A percentile compares a stretch with the other conserved stretches of the same genome.
Conservation (phyloP, 1,284 basidiomycete genomes). For the Vanrija humicola region DNA sequence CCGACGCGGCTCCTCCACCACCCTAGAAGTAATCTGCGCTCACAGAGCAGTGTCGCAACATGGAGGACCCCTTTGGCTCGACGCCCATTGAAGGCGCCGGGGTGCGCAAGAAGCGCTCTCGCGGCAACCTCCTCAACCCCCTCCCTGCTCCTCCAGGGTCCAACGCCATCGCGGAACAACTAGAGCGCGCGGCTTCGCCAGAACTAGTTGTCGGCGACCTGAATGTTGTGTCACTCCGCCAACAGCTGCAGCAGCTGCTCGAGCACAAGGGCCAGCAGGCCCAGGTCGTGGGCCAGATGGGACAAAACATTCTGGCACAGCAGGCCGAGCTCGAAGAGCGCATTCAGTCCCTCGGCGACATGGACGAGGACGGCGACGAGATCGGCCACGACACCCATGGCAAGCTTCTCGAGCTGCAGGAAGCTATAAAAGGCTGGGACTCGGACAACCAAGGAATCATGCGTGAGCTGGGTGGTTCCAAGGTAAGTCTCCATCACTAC, state of each 20-base stretch:
- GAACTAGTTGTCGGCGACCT: conserved; percentile 17
- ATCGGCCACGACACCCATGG: conserved; percentile 58
- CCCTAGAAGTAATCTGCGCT: not conserved
- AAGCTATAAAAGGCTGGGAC: conserved; percentile 75
- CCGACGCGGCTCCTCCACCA: not conserved
- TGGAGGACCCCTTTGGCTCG: conserved; percentile 37
- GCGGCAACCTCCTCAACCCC: conserved; percentile 31
- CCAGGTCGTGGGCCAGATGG: conserved; percentile 80
- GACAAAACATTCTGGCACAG: conserved; percentile 83
- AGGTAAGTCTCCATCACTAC: conserved; percentile 53
- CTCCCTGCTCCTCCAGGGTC: conserved; percentile 32
- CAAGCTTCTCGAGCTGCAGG: conserved; percentile 70
- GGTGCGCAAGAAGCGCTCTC: conserved; percentile 32
- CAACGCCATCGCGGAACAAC: conserved; percentile 20
- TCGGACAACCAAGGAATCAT: conserved; percentile 74
- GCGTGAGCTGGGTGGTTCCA: conserved; percentile 60
- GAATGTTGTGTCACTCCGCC: conserved; percentile 28
- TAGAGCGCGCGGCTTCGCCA: conserved; percentile 14
- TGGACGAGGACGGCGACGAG: conserved; percentile 57
- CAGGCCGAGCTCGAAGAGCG: conserved; percentile 85
- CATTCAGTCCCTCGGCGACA: conserved; percentile 68
- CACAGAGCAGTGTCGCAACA: conserved; percentile 3
- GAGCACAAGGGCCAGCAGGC: conserved; percentile 86
- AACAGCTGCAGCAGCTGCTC: conserved; percentile 69
- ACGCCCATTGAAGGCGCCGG: conserved; percentile 4